Conservation (phyloP, 2,329 filamentous ascomycete genomes). For the Scytalidium sp. region DNA sequence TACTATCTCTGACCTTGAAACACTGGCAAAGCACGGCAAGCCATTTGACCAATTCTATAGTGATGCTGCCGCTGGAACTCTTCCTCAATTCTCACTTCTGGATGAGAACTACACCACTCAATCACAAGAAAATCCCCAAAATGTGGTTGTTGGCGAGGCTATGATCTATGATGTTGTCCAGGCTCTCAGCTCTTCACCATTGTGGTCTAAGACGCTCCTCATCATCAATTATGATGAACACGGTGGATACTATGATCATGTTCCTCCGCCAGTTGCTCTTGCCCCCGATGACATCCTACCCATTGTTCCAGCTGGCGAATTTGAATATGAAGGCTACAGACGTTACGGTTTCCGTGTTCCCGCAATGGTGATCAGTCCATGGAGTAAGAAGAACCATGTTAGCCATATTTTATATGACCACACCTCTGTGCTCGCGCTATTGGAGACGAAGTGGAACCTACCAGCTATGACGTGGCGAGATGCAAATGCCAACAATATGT, state of each 20-base stretch:
- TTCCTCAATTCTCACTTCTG: conserved; percentile 30
- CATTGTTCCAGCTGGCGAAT: conserved; percentile 34
- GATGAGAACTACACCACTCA: neutral
- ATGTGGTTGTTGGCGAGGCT: conserved; percentile 29
- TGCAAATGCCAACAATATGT: no score
- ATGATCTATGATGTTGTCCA: conserved; percentile 40
- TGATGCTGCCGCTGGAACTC: conserved; percentile 43
- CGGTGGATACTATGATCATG: conserved; percentile 45
- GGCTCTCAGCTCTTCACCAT: conserved; percentile 37
- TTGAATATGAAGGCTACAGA: conserved; percentile 29
- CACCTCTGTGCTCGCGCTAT: no score
- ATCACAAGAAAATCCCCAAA: neutral
- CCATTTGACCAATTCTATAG: conserved; percentile 42
- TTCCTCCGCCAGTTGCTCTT: conserved; percentile 34
- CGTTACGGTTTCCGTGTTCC: conserved; percentile 40
- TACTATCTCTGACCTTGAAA: no score
- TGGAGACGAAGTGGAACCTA: no score
- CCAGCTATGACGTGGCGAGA: no score
- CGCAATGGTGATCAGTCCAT: conserved; percentile 39
- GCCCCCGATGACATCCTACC: neutral
- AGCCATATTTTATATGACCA: no score
- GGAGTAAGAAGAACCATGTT: no score
- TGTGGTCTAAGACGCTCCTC: conserved; percentile 45
- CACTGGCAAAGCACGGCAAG: no score
- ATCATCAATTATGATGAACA: conserved; percentile 46